Conservation (phyloP, 1,284 basidiomycete species). For the Rhodotorula glutinis region DNA sequence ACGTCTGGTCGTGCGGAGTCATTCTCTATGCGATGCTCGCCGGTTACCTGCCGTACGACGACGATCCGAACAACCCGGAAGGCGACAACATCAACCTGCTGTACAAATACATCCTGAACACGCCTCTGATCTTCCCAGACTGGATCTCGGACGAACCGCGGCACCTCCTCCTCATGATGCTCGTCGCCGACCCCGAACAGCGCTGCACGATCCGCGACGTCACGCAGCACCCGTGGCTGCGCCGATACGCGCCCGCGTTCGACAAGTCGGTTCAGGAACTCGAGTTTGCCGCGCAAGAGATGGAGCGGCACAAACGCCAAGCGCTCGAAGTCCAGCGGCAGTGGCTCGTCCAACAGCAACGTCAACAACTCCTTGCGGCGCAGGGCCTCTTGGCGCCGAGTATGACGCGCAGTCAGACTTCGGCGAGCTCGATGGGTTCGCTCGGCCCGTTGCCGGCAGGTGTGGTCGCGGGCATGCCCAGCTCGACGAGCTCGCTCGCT, state of each 20-base stretch:
- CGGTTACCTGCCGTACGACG: conserved; percentile 98
- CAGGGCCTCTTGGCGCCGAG: conserved; percentile 30
- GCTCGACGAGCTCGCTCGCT: neutral
- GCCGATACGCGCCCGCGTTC: conserved; percentile 64
- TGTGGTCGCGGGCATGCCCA: too few relatives aligned
- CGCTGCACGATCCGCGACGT: conserved; percentile 71
- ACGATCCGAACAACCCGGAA: conserved; percentile 97
- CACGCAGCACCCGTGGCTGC: conserved; percentile 82
- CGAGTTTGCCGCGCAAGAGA: conserved; percentile 74
- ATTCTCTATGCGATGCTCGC: conserved; percentile 99
- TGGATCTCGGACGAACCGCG: conserved; percentile 79
- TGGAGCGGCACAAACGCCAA: conserved; percentile 67
- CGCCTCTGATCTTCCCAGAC: conserved; percentile 88
- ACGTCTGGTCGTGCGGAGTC: conserved; percentile 99
- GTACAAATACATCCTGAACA: conserved; percentile 98
- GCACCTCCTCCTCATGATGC: conserved; percentile 73
- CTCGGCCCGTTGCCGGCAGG: neutral
- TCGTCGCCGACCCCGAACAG: conserved; percentile 73
- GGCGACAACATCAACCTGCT: conserved; percentile 99
- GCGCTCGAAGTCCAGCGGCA: conserved; percentile 38
- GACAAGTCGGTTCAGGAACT: conserved; percentile 69
- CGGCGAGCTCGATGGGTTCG: conserved; percentile 28
- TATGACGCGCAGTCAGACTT: conserved; percentile 38
- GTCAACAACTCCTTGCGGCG: conserved; percentile 21
- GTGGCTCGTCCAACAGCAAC: conserved; percentile 38